These are phyloP conservation scores for Tricholoma sp. DNA, from an alignment of 768 basidiomycete species.

Conservation along the genomic window DNA sequence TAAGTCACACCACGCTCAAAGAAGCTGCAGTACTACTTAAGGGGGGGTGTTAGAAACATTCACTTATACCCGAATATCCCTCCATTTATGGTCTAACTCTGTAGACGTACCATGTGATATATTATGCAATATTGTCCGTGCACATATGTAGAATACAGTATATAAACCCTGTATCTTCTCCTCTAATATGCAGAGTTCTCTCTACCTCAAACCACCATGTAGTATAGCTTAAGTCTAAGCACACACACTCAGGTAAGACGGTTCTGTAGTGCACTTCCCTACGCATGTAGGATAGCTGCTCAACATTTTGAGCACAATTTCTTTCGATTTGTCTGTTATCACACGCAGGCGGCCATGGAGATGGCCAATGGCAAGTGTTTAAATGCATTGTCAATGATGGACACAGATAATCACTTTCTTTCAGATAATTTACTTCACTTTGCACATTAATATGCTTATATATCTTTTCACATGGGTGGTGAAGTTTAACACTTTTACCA, in stretches of 20 bases:
- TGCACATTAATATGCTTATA: slow-evolving; percentile 26
- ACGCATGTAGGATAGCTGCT: slow-evolving; percentile 9
- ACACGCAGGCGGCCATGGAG: slow-evolving; percentile 16
- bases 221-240: slow-evolving; percentile 10
- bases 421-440: slow-evolving; percentile 26
- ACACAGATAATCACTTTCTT: neutral
- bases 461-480: slow-evolving; percentile 28
- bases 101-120: too few species aligned
- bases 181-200: too few species aligned
- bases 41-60: too few species aligned
- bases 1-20: too few species aligned
- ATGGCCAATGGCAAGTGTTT: slow-evolving; percentile 27
- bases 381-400: too few species aligned
- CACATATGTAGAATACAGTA: too few species aligned
- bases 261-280: too few species aligned
- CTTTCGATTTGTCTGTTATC: slow-evolving; percentile 21
- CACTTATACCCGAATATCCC: too few species aligned
- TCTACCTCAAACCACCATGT: neutral
- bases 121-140: too few species aligned
- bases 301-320: slow-evolving; percentile 21
- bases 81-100: too few species aligned
- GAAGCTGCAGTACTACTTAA: too few species aligned
- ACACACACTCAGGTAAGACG: neutral
- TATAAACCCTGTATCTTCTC: too few species aligned
- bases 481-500: slow-evolving; percentile 26